These are phyloP conservation scores for Fusarium algeriense DNA, from an alignment of 2,329 filamentous ascomycete genomes.

Conservation along the genomic window DNA sequence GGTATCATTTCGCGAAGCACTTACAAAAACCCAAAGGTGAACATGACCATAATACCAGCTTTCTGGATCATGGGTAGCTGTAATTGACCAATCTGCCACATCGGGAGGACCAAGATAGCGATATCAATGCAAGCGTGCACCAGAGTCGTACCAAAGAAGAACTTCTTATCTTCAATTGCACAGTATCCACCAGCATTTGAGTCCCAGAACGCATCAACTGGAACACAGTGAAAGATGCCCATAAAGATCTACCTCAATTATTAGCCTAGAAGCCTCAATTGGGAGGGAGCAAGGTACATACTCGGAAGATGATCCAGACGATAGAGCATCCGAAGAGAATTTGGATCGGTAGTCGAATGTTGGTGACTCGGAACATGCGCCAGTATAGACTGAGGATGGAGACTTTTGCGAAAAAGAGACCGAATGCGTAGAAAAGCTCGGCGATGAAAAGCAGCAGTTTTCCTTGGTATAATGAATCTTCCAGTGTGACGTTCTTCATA, in stretches of 20 bases:
- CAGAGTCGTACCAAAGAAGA: constrained; percentile 51
- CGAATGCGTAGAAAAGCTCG: constrained; percentile 48
- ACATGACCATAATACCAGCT: constrained; percentile 47
- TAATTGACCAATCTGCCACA: constrained; percentile 49
- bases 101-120: constrained; percentile 48
- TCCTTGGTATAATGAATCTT: background rate
- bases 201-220: constrained; percentile 38
- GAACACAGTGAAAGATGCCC: constrained; percentile 38
- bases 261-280: background rate
- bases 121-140: constrained; percentile 50
- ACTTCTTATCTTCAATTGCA: constrained; percentile 46
- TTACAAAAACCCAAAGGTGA: constrained; percentile 50
- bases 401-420: constrained; percentile 47
- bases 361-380: constrained; percentile 47
- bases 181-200: constrained; percentile 1
- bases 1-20: constrained; percentile 6
- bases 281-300: background rate
- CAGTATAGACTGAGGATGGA: constrained; percentile 50
- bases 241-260: constrained; percentile 24
- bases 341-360: constrained; percentile 45
- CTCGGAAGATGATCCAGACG: constrained; percentile 48
- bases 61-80: constrained; percentile 47
- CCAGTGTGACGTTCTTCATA: background rate
- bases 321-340: constrained; percentile 43
- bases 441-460: constrained; percentile 38